Evolutionary conservation across 305 asterid species (phyloP), one percentile per base, ranked within the genome.

Genomic region (Fraxinus sp.): DNA sequence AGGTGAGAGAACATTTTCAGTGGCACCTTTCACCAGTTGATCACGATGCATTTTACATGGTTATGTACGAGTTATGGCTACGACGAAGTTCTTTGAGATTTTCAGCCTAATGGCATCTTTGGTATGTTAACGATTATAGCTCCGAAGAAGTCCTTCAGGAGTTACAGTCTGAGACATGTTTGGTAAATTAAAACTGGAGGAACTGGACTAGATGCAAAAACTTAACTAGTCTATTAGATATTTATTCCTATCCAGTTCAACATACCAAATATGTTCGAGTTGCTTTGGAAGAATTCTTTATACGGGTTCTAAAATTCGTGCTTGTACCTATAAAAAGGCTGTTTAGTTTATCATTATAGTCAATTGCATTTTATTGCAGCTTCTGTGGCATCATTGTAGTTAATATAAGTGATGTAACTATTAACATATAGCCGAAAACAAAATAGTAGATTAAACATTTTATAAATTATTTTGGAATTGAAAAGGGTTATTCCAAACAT

Each of bases 31-130:
- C 87, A 9, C 93, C 97, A 72, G 86, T 88, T 79, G 92, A 93
- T 88, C 90, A 83, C 82, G 98, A 95, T 86, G 97, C 98, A 64
- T 95, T 95, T 89, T 86, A 91, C 88, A 81, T 93, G 91, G 94
- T 93, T 78, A 90, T 95, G 97, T 92, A 89, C 79, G 97, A 95
- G 80, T 88, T 95, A 81, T 95, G 98, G 98, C 87, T 93, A 6
- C 85, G 98, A 26, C 83, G 94, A 85, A 88, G 90, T 88, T 87
- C 85, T 74, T 30, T 87, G 49, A 85, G 87, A 75, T 11, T 85
- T 59, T 39, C 76, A 7, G 24, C 41, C 11, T 71, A 71, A 26
- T 71, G 44, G 14, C 24, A 32, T 7, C 36, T 71, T 33, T 32
- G 5, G 46, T 7, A 16, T 1, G 20, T 33, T 16, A 1, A 71